These are phyloP conservation scores for Chrysoporthe puriensis DNA, from an alignment of 2,329 filamentous ascomycete species.

Conservation along the genomic window DNA sequence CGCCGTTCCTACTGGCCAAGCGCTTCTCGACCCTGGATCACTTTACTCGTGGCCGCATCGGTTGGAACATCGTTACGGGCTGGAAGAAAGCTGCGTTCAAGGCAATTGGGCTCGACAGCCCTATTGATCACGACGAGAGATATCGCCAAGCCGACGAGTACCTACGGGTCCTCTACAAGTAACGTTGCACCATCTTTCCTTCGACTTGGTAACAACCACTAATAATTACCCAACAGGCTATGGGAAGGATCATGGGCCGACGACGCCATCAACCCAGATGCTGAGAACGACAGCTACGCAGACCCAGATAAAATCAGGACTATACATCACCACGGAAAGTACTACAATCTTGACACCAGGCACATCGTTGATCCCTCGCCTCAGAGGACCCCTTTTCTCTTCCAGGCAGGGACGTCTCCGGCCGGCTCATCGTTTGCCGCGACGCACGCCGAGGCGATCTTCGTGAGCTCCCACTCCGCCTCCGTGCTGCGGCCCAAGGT, in stretches of 20 bases:
- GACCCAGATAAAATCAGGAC: constrained; percentile 55
- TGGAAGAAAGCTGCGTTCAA: constrained; percentile 65
- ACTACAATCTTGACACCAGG: constrained; percentile 42
- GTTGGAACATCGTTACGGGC: constrained; percentile 70
- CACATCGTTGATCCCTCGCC: constrained; percentile 52
- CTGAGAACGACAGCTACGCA: constrained; percentile 52
- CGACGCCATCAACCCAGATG: constrained; percentile 50
- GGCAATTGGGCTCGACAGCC: constrained; percentile 57
- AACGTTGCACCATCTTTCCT: not conserved
- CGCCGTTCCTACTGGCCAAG: constrained; percentile 64
- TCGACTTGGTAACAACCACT: not conserved
- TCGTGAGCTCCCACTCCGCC: constrained; percentile 54
- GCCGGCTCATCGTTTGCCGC: constrained; percentile 56
- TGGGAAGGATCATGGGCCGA: constrained; percentile 51
- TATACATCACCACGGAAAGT: constrained; percentile 57
- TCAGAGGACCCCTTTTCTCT: constrained; percentile 54
- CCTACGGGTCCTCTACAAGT: constrained; percentile 57
- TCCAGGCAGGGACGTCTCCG: constrained; percentile 58
- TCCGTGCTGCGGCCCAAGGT: constrained; percentile 51
- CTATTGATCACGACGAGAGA: constrained; percentile 57
- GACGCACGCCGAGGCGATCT: constrained; percentile 58
- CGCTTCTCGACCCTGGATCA: constrained; percentile 66
- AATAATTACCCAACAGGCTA: constrained; percentile 36
- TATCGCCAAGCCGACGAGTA: constrained; percentile 59
- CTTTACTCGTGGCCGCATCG: constrained; percentile 62